Conservation (phyloP, 2,329 filamentous ascomycete genomes). For the Periconia digitata region DNA sequence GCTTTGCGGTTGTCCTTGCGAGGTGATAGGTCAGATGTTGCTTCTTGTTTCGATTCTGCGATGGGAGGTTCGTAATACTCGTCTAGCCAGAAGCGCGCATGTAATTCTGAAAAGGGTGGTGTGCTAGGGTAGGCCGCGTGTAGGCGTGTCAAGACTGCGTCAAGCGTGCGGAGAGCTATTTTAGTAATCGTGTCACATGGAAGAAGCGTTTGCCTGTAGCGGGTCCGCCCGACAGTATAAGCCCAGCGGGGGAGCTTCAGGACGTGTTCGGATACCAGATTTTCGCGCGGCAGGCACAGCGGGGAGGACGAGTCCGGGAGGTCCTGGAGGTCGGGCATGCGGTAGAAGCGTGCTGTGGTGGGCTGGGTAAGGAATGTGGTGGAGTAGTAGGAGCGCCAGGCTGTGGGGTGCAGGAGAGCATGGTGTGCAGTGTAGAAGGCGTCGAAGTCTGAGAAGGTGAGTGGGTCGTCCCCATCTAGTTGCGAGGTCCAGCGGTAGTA, state of each 20-base stretch:
- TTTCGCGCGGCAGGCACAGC: conserved; percentile 8
- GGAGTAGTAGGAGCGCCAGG: conserved; percentile 13
- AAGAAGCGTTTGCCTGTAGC: conserved; percentile 9
- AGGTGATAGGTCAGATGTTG: conserved; percentile 11
- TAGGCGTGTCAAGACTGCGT: conserved; percentile 10
- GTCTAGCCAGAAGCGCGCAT: conserved; percentile 14
- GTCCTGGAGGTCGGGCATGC: conserved; percentile 12
- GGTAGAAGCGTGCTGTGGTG: conserved; percentile 13
- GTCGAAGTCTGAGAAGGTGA: conserved; percentile 12
- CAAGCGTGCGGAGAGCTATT: conserved; percentile 12
- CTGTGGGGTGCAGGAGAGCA: conserved; percentile 10
- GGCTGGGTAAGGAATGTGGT: conserved; percentile 12
- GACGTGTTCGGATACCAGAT: conserved; percentile 11
- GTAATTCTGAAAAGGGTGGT: conserved; percentile 11
- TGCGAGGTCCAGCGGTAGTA: conserved; percentile 10
- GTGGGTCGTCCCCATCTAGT: conserved; percentile 7
- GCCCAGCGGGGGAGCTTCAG: conserved; percentile 13
- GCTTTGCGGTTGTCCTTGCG: conserved; percentile 12
- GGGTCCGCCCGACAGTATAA: conserved; percentile 10
- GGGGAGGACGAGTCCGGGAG: conserved; percentile 12
- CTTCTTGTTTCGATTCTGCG: conserved; percentile 8
- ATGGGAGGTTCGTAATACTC: conserved; percentile 8
- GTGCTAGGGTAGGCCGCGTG: conserved; percentile 8
- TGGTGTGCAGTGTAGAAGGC: conserved; percentile 11
- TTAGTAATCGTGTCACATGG: conserved; percentile 12